Base-by-base conservation (phyloP, 2,329 filamentous ascomycete species). In the Tolypocladium ovalisporum region DNA sequence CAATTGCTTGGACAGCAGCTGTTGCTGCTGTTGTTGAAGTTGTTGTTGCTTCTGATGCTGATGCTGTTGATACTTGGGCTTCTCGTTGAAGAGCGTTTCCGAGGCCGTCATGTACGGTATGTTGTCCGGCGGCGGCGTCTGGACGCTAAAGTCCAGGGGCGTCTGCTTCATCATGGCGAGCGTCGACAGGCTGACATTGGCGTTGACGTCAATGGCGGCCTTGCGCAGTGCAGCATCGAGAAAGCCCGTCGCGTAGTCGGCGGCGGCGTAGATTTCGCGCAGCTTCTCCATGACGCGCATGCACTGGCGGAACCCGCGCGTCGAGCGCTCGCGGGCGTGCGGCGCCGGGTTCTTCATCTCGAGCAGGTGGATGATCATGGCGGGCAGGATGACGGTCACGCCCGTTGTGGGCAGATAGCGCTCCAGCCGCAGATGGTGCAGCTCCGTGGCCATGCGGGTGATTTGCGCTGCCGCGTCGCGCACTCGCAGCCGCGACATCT, bases 211-310 rank as follows among this genome's bases (percentile, higher is more conserved):
- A 61, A 94, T 91, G 57, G 89, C 85, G 10, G 90, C 90, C 75
- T 96, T 95, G 61, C 89, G 86, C 61, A 96, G 88, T 1, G 91
- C 90, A 1, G 91, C 90, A 68, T 96, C 90, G n/a, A 97, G 79
- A 75, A 97, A 97, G 2, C 89, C 89, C 1, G 89, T 93, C n/a
- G 90, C 91, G 66, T 94, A 96, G 71, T 97, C 92, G n/a, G 93
- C 93, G 0, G 92, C 91, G 0, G 91, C 86, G 67, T 97, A 97
- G 35, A 91, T 89, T 67, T 96, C 90, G 40, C 91, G 85, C 22
- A 97, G 79, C 61, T 87, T 87, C 69, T 91, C 86, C 78, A 97
- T 88, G 59, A 96, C 90, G 52, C 86, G 83, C 90, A 97, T 96
- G 74, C 93, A 97, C 69, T 91, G 87, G 64, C 87, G 88, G 75